These are phyloP conservation scores for Linnemannia exigua DNA, from an alignment of 192 early-diverging fungal species.

Conservation along the genomic window DNA sequence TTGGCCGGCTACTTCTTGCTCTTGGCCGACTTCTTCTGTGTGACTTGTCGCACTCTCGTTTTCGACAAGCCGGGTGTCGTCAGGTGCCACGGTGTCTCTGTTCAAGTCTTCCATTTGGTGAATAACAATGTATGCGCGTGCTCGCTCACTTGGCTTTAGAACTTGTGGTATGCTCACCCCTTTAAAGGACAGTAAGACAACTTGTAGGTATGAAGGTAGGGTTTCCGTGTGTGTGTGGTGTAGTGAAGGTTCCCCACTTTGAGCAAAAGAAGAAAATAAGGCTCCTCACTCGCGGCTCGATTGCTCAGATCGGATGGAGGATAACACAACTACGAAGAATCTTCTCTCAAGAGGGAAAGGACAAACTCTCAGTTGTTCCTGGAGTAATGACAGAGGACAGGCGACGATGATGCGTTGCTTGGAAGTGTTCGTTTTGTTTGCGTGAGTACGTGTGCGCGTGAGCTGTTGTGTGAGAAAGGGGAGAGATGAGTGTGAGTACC, in stretches of 20 bases:
- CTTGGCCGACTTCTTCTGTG: neutral
- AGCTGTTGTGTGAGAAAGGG: too few relatives aligned
- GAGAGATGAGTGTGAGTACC: too few relatives aligned
- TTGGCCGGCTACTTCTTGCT: neutral
- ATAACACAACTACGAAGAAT: neutral
- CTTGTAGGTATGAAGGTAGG: neutral
- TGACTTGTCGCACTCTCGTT: neutral
- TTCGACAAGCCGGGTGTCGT: neutral
- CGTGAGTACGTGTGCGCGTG: too few relatives aligned
- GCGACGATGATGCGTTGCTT: too few relatives aligned
- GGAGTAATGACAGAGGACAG: too few relatives aligned
- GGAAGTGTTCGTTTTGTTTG: too few relatives aligned
- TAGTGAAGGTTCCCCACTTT: neutral
- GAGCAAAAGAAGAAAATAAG: neutral
- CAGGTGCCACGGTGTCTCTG: neutral
- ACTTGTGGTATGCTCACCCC: neutral
- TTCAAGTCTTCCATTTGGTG: slow-evolving; percentile 1
- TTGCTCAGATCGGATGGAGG: neutral
- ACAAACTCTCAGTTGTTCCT: too few relatives aligned
- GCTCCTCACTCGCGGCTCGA: neutral
- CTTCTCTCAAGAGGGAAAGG: neutral
- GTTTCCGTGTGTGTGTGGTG: neutral
- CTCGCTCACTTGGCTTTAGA: neutral
- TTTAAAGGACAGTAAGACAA: neutral
- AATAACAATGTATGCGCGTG: neutral